A percentile compares a stretch with the other conserved stretches of the same genome.
Conservation (phyloP, 305 asterid genomes). For the Striga hermonthica region DNA sequence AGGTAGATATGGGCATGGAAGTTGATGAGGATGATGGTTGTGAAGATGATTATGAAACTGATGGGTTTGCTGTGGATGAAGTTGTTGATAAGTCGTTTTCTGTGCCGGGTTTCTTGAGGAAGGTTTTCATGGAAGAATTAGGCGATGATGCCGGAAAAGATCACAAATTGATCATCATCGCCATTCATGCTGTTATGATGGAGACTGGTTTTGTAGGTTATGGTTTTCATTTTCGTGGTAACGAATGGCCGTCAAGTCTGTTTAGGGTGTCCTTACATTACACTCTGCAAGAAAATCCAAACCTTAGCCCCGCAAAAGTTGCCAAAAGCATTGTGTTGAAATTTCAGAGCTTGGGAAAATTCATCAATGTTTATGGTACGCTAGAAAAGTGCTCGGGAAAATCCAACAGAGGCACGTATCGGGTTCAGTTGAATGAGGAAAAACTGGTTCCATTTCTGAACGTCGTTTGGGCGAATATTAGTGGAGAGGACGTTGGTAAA, state of each 20-base stretch:
- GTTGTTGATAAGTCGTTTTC: slow-evolving; percentile 48
- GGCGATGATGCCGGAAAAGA: slow-evolving; percentile 45
- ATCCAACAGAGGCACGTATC: slow-evolving; percentile 32
- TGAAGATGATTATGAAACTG: slow-evolving; percentile 27
- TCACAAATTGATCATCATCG: slow-evolving; percentile 61
- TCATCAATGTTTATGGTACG: slow-evolving; percentile 55
- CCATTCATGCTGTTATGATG: slow-evolving; percentile 71
- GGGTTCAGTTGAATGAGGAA: slow-evolving; percentile 53
- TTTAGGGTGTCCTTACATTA: slow-evolving; percentile 49
- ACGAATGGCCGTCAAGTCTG: slow-evolving; percentile 41
- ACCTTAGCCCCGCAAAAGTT: slow-evolving; percentile 8
- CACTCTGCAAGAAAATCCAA: slow-evolving; percentile 51
- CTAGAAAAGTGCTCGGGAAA: slow-evolving; percentile 35
- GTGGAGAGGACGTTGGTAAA: slow-evolving; percentile 29
- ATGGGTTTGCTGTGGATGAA: slow-evolving; percentile 20
- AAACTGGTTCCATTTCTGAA: slow-evolving; percentile 60
- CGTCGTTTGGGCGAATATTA: slow-evolving; percentile 64
- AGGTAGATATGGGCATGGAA: slow-evolving; percentile 38
- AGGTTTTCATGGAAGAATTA: slow-evolving; percentile 65
- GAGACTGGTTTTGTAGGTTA: slow-evolving; percentile 73
- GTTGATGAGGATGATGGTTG: slow-evolving; percentile 33
- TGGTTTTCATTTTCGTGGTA: slow-evolving; percentile 34
- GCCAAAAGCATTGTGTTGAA: slow-evolving; percentile 42
- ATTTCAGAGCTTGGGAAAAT: slow-evolving; percentile 64
- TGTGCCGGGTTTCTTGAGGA: slow-evolving; percentile 77